These are phyloP conservation scores for Xylariaceae sp. DNA, from an alignment of 2,329 filamentous ascomycete genomes.

Conservation along the genomic window DNA sequence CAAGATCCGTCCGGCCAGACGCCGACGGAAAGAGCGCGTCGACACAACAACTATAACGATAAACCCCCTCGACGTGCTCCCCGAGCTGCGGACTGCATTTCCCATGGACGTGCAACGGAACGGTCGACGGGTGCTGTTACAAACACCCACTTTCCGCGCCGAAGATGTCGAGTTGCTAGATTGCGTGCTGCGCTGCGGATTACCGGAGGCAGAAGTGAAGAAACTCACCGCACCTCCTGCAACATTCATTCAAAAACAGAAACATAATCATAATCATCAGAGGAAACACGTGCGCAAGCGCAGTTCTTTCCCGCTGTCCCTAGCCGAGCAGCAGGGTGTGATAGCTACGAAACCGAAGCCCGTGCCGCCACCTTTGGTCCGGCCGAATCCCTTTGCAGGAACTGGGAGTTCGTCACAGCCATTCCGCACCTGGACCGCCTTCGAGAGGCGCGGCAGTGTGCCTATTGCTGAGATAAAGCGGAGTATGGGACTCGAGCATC, in stretches of 20 bases:
- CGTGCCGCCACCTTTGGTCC: too few species aligned
- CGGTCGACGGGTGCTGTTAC: slow-evolving; percentile 5
- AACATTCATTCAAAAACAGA: neutral
- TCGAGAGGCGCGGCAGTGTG: too few species aligned
- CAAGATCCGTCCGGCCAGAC: slow-evolving; percentile 10
- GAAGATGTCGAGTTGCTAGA: slow-evolving; percentile 16
- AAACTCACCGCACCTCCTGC: neutral
- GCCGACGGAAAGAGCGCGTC: slow-evolving; percentile 8
- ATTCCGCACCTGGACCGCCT: too few species aligned
- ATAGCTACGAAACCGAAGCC: too few species aligned
- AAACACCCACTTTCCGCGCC: slow-evolving; percentile 11
- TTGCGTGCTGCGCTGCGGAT: slow-evolving; percentile 11
- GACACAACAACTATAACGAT: slow-evolving; percentile 10
- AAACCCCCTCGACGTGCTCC: slow-evolving; percentile 18
- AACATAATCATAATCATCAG: too few species aligned
- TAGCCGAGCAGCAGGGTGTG: too few species aligned
- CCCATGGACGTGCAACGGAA: slow-evolving; percentile 12
- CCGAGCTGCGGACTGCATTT: slow-evolving; percentile 14
- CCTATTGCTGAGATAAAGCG: too few species aligned
- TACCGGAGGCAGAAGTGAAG: slow-evolving; percentile 6
- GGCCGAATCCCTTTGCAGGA: too few species aligned
- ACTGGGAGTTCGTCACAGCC: too few species aligned
- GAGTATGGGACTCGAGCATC: too few species aligned
- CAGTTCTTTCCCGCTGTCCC: too few species aligned
- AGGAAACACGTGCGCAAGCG: too few species aligned